phyloP scores from a whole-genome alignment of 495 filamentous ascomycete genomes.

The Penicillium salamii region DNA sequence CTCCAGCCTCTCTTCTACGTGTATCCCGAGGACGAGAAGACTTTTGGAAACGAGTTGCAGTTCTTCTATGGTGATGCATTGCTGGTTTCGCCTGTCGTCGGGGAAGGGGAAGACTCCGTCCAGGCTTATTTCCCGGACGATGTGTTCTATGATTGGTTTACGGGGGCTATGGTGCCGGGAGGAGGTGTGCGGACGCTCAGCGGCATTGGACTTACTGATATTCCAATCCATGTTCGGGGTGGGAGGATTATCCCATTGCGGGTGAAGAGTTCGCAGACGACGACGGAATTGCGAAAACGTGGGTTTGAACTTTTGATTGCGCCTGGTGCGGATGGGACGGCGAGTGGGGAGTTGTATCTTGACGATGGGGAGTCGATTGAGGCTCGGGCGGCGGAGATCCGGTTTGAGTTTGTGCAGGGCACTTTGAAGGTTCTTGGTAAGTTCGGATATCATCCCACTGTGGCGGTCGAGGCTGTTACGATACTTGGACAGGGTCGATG shows the following conservation, averaged over 20 bases:
- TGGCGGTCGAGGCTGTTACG: slow-evolving; percentile 55
- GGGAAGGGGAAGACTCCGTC: slow-evolving; percentile 62
- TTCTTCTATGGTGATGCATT: slow-evolving; percentile 70
- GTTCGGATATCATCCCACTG: slow-evolving; percentile 43
- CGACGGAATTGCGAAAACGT: slow-evolving; percentile 58
- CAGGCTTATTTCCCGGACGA: slow-evolving; percentile 72
- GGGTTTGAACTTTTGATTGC: slow-evolving; percentile 69
- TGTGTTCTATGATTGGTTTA: slow-evolving; percentile 75
- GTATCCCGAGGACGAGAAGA: slow-evolving; percentile 66
- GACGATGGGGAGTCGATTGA: slow-evolving; percentile 57
- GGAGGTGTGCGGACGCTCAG: slow-evolving; percentile 49
- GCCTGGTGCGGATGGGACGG: slow-evolving; percentile 47
- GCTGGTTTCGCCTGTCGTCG: slow-evolving; percentile 67
- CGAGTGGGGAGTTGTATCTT: slow-evolving; percentile 52
- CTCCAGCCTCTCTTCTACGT: slow-evolving; percentile 66
- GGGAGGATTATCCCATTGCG: slow-evolving; percentile 67
- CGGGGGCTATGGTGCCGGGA: slow-evolving; percentile 53
- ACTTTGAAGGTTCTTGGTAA: slow-evolving; percentile 47
- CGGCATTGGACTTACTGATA: slow-evolving; percentile 53
- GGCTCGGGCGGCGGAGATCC: slow-evolving; percentile 46
- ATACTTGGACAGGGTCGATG: slow-evolving; percentile 45
- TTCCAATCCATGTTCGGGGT: slow-evolving; percentile 68
- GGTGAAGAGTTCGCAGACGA: slow-evolving; percentile 61
- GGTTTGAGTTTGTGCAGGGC: slow-evolving; percentile 50
- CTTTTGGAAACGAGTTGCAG: slow-evolving; percentile 57